Base-by-base conservation (phyloP, 2,329 filamentous ascomycete species). In the Celoporthe dispersa region DNA sequence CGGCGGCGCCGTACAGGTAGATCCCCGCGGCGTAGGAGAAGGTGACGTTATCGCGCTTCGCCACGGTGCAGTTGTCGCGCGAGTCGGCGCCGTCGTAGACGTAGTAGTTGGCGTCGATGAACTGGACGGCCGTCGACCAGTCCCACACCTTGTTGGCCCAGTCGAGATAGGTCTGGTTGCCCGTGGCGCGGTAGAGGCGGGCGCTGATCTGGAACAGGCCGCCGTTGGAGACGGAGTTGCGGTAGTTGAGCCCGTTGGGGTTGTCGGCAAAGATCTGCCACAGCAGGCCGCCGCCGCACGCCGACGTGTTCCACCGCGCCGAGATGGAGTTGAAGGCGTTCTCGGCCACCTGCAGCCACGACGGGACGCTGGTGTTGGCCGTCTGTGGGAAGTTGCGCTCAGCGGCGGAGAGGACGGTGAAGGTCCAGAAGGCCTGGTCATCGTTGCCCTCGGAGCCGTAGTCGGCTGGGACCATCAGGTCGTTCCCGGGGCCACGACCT, bases 211-310 rank as follows among this genome's bases (percentile, higher is more conserved):
- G 91, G 79, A 97, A 94, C 77, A 96, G 89, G n/a, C 90, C 90
- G 57, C 92, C 93, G 78, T 96, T 96, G 72, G 90, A 90, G 74
- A 94, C 88, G 22, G 90, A 86, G 81, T 95, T 95, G 81, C 94
- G 96, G 86, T 97, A 96, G 76, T 89, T 86, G 78, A 94, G 90
- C 19, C 93, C 94, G 72, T 89, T 89, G 62, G 83, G 82, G 77
- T 97, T 95, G 75, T 87, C 88, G 1, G 86, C 81, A 78, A 91
- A 94, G 74, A 97, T 94, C 82, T 97, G 93, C 92, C 92, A 95
- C 69, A 88, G 85, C 62, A 96, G 81, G 5, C 93, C 94, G 71
- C 93, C 93, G 35, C 84, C 85, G 76, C 93, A 97, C 53, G 82
- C 80, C 0, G 83, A 81, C 0, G 81, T 84, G 77, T 94, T 90